Evolutionary conservation across 2,329 filamentous ascomycete genomes (phyloP), one percentile per base, ranked within the genome.

Genomic region (Whalleya microplaca): DNA sequence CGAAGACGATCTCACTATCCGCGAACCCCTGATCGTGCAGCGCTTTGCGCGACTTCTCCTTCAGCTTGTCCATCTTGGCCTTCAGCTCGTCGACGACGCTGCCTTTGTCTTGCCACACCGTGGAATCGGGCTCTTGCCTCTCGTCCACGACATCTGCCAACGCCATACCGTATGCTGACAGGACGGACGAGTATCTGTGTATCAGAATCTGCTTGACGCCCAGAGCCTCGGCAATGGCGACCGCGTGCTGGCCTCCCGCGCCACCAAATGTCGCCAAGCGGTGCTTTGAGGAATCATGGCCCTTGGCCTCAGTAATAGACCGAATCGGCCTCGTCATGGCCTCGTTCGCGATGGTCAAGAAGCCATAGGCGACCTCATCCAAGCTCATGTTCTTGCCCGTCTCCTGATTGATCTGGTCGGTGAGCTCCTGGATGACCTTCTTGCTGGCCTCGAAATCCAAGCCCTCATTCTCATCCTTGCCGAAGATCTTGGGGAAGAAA

Each of bases 401-500:
- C 69, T 96, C 92, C 32, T 79, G 77, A 65, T 96, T 95, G 68
- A 97, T 89, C 66, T 91, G 81, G 41, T 89, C 82, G 0, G 92
- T 85, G 9, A 97, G 78, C 64, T 92, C 86, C 61, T 89, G 81
- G 58, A 97, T 90, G 1, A 91, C 82, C 65, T 84, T 86, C 70
- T 86, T 83, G 66, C 91, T 96, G 0, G 90, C 89, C 54, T 89
- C 83, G 1, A 84, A 78, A 69, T 96, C 92, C 1, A 97, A 75
- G 0, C 87, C 87, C 71, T 95, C 84, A 55, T 96, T 82, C 70
- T 97, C 93, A 44, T 93, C 89, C 71, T 91, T 89, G 45, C 94
- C 94, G 66, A 98, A 97, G 56, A 98, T 97, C 71, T 93, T 94
- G 0, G 93, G 93, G 69, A 97, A 97, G 78, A 95, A 96, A 59